Conservation (phyloP, 2,329 filamentous ascomycete genomes). For the Fusarium heterosporum region DNA sequence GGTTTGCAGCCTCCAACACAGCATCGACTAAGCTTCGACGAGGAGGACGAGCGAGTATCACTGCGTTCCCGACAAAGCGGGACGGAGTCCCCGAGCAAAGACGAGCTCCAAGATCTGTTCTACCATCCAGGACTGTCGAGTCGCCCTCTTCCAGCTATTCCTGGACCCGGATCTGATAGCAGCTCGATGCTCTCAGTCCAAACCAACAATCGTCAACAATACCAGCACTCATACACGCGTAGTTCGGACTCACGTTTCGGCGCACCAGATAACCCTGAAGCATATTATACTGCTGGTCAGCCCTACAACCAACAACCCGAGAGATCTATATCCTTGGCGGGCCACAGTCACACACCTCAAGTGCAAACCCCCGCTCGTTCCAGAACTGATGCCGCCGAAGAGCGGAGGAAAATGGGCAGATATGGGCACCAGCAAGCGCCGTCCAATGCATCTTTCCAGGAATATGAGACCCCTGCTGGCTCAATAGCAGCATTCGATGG, state of each 20-base stretch:
- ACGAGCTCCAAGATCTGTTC: slow-evolving; percentile 89
- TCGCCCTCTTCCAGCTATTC: slow-evolving; percentile 73
- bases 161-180: slow-evolving; percentile 71
- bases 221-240: slow-evolving; percentile 63
- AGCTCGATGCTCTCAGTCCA: slow-evolving; percentile 63
- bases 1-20: slow-evolving; percentile 81
- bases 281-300: slow-evolving; percentile 57
- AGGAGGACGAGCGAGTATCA: slow-evolving; percentile 82
- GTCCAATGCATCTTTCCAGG: slow-evolving; percentile 64
- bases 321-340: slow-evolving; percentile 85
- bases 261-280: slow-evolving; percentile 61
- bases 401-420: slow-evolving; percentile 67
- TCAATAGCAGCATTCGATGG: slow-evolving; percentile 77
- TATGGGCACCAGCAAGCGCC: slow-evolving; percentile 61
- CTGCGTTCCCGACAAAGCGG: slow-evolving; percentile 67
- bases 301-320: slow-evolving; percentile 62
- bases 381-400: slow-evolving; percentile 90
- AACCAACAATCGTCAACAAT: slow-evolving; percentile 55
- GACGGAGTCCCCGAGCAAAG: slow-evolving; percentile 74
- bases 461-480: slow-evolving; percentile 67
- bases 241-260: slow-evolving; percentile 60
- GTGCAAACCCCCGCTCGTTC: slow-evolving; percentile 87
- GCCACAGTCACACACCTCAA: slow-evolving; percentile 82
- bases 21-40: slow-evolving; percentile 88
- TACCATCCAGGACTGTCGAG: slow-evolving; percentile 85